Conservation (phyloP, 1,284 basidiomycete genomes). For the Vanrija sp. region DNA sequence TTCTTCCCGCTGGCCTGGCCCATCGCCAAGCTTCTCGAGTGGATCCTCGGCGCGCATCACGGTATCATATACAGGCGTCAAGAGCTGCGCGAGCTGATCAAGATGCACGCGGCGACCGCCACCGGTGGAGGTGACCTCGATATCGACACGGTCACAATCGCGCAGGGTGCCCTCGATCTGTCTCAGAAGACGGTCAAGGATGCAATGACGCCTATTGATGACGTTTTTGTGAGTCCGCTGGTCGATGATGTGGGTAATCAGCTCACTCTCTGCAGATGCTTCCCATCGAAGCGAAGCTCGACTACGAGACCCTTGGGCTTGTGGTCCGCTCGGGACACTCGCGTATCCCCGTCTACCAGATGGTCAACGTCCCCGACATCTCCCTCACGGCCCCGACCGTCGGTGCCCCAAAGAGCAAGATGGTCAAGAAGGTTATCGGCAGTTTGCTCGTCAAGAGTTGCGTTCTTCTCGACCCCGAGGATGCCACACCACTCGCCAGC, state of each 20-base stretch:
- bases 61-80: constrained; percentile 41
- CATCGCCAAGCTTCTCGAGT: constrained; percentile 76
- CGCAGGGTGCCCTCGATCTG: constrained; percentile 67
- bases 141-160: constrained; percentile 68
- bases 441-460: constrained; percentile 78
- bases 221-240: constrained; percentile 50
- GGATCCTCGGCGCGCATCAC: constrained; percentile 65
- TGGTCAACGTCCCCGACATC: constrained; percentile 59
- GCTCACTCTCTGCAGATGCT: constrained; percentile 61
- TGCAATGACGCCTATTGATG: constrained; percentile 74
- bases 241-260: background rate
- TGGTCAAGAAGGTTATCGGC: constrained; percentile 72
- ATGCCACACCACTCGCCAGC: constrained; percentile 69
- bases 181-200: constrained; percentile 64
- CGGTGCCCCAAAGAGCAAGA: constrained; percentile 47
- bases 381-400: constrained; percentile 17
- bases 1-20: constrained; percentile 73
- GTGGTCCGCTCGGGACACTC: constrained; percentile 76
- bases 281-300: constrained; percentile 70
- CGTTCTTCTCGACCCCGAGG: constrained; percentile 82
- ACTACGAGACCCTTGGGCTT: constrained; percentile 68
- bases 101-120: constrained; percentile 60
- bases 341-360: constrained; percentile 60
- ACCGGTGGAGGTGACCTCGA: constrained; percentile 66
- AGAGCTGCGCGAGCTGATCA: constrained; percentile 69